A percentile compares a stretch with the other conserved stretches of the same genome.
These are phyloP conservation scores for Cenchrus purpureus DNA, from an alignment of 176 grass and related monocot species.

Conservation along the genomic window DNA sequence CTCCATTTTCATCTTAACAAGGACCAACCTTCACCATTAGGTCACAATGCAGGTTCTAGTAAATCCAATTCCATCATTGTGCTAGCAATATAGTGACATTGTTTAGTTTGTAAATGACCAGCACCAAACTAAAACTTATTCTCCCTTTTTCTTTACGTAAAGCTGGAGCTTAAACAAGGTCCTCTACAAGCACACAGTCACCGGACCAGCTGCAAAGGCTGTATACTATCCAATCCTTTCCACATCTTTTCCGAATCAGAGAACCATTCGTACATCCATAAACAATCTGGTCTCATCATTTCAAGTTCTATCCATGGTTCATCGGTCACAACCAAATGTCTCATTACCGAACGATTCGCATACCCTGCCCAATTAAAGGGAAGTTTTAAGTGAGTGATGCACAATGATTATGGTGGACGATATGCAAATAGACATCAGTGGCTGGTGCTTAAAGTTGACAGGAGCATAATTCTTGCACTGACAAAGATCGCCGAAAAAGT, in stretches of 20 bases:
- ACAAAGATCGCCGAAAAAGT: slow-evolving; percentile 28
- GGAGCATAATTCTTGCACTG: slow-evolving; percentile 32
- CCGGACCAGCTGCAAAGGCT: background rate
- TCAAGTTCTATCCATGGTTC: slow-evolving; percentile 32
- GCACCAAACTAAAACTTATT: slow-evolving; percentile 46
- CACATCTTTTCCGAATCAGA: slow-evolving; percentile 22
- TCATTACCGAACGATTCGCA: slow-evolving; percentile 20
- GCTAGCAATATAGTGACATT: background rate
- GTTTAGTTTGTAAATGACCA: slow-evolving; percentile 29
- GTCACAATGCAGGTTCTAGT: background rate
- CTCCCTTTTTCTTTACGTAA: slow-evolving; percentile 39
- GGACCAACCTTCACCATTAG: slow-evolving; percentile 18
- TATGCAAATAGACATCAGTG: slow-evolving; percentile 38
- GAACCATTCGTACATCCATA: slow-evolving; percentile 49
- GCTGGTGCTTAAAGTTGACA: slow-evolving; percentile 55
- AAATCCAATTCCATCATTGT: background rate
- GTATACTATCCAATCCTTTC: slow-evolving; percentile 42
- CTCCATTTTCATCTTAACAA: slow-evolving; percentile 2
- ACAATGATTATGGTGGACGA: slow-evolving; percentile 51
- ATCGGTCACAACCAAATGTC: slow-evolving; percentile 14
- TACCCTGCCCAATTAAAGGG: slow-evolving; percentile 13
- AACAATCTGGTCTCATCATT: slow-evolving; percentile 37
- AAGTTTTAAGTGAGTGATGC: slow-evolving; percentile 24
- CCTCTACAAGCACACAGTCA: slow-evolving; percentile 27
- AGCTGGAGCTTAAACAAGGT: slow-evolving; percentile 40